Base-by-base conservation (phyloP, 345 rosid species). In the Acer negundo region DNA sequence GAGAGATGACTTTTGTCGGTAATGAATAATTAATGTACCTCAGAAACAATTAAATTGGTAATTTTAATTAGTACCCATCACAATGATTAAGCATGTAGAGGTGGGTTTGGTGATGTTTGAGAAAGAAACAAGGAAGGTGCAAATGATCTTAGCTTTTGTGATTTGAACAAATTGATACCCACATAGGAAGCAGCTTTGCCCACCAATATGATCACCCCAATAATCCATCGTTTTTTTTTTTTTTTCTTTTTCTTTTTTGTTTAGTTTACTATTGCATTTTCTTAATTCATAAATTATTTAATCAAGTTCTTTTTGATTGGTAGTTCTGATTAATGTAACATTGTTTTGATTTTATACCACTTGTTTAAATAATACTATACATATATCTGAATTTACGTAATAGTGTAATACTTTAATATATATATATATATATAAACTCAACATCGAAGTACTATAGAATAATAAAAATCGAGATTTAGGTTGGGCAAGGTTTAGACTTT, bases 111-210 rank as follows among this genome's bases (percentile, higher is more conserved):
- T 53, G 55, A 49, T 17, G 24, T 58, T 58, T 9, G 24, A 17
- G 24, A 20, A 58, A 20, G 62, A 19, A 19, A 20, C 20, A 58
- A 58, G 11, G 24, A 9, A 58, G 62, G 23, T 58, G 64, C 26
- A 59, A 59, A 59, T 59, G 64, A 20, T 10, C 11, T 59, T 20
- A 59, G 26, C 64, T 16, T 13, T 53, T 53, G 58, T 53, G 58
- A 53, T 53, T 53, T 53, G 20, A 53, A 19, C 13, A 19, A 59
- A 20, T 59, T 59, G 63, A 22, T 13, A 20, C 63, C 63, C 63
- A 59, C 26, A 59, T 59, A 59, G 26, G 63, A 59, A 59, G 63
- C 63, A 59, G 63, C 63, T 59, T 59, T 59, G 63, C 63, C 63
- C 23, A 20, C 63, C 63, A 59, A 59, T 9, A 59, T n/a, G n/a